Evolutionary conservation across 495 filamentous ascomycete species (phyloP).

Genomic region (Lophiostoma macrostomum): DNA sequence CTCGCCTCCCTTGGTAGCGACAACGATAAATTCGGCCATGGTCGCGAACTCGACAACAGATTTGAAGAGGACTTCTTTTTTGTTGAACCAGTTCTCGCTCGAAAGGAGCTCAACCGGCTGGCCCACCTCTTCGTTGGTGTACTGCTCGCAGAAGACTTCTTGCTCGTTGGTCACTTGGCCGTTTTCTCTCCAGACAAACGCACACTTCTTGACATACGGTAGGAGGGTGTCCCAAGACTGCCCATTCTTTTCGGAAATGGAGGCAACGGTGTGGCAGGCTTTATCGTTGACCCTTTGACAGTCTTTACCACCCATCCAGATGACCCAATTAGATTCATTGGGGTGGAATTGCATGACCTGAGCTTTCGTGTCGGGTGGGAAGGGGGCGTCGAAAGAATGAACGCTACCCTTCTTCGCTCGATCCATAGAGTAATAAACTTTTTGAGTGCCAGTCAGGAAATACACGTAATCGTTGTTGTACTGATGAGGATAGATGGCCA

Average conservation of each 20-base stretch:
- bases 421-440: slow-evolving; percentile 74
- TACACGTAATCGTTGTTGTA: slow-evolving; percentile 81
- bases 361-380: slow-evolving; percentile 47
- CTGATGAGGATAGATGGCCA: slow-evolving; percentile 66
- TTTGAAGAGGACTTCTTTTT: slow-evolving; percentile 54
- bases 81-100: slow-evolving; percentile 71
- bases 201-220: slow-evolving; percentile 69
- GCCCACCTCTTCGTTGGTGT: slow-evolving; percentile 56
- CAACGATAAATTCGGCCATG: slow-evolving; percentile 92
- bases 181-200: slow-evolving; percentile 68
- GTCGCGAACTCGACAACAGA: slow-evolving; percentile 83
- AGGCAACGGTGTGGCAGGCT: slow-evolving; percentile 68
- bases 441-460: slow-evolving; percentile 67
- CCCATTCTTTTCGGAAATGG: slow-evolving; percentile 69
- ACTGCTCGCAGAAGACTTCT: slow-evolving; percentile 79
- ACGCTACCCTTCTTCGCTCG: slow-evolving; percentile 59
- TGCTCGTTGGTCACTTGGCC: slow-evolving; percentile 57
- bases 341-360: slow-evolving; percentile 75
- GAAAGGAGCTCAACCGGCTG: slow-evolving; percentile 66
- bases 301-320: slow-evolving; percentile 76
- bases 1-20: slow-evolving; percentile 63
- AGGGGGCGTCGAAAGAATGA: slow-evolving; percentile 61
- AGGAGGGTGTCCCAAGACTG: slow-evolving; percentile 68
- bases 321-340: slow-evolving; percentile 74
- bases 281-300: slow-evolving; percentile 44